Evolutionary conservation across 257 asterid genomes (phyloP).

Genomic region (Leptodermis oblonga): DNA sequence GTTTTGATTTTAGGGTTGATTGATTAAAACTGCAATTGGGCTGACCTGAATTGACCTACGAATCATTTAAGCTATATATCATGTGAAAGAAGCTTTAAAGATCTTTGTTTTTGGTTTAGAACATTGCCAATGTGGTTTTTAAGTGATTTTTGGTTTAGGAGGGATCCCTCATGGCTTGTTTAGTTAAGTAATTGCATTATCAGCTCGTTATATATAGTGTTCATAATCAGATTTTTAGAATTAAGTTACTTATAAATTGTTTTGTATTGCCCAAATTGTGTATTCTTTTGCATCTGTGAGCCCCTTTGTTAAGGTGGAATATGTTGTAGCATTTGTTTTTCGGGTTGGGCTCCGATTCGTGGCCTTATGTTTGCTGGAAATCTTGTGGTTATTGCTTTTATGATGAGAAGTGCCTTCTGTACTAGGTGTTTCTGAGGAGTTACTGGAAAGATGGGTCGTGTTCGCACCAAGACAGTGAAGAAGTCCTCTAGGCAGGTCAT

Average conservation of each 20-base stretch:
- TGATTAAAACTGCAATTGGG: background rate
- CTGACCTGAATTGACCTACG: background rate
- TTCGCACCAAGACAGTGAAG: slow-evolving; percentile 49
- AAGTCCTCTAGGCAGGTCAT: slow-evolving; percentile 51
- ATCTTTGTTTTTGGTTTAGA: too few relatives aligned
- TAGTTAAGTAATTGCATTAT: too few relatives aligned
- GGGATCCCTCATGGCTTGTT: background rate
- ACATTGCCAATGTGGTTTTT: background rate
- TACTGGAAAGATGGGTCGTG: slow-evolving; percentile 42
- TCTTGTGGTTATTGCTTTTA: background rate
- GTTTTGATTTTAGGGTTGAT: background rate
- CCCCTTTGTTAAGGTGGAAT: background rate
- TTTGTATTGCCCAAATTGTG: background rate
- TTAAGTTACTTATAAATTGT: background rate
- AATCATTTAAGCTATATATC: too few relatives aligned
- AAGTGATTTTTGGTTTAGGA: background rate
- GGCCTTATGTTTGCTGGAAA: background rate
- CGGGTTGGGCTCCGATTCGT: background rate
- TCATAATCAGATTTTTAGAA: background rate
- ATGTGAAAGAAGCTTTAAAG: too few relatives aligned
- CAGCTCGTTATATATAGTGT: background rate
- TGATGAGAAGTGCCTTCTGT: background rate
- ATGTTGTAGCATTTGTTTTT: background rate
- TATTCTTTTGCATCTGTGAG: background rate
- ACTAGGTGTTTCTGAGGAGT: slow-evolving; percentile 4